Percentiles rank a stretch among this genome's conserved stretches.
phyloP scores from a whole-genome alignment of 768 basidiomycete species.

The Russula abietina region DNA sequence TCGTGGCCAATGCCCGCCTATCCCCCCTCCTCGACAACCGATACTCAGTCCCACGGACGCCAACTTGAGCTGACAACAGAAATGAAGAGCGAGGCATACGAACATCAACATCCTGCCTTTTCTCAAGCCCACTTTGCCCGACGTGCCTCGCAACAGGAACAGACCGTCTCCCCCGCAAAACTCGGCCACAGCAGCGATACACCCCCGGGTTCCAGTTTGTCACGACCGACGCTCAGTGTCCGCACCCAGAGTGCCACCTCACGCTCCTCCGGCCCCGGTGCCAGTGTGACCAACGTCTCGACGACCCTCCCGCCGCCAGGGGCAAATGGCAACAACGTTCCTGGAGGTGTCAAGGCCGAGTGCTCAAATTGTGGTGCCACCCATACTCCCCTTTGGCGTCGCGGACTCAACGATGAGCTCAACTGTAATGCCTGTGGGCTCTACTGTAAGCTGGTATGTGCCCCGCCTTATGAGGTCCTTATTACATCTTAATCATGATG shows the following conservation, averaged over 20 bases:
- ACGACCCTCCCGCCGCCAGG: slow-evolving; percentile 25
- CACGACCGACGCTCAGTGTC: slow-evolving; percentile 19
- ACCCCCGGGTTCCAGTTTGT: not conserved
- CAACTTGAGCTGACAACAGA: slow-evolving; percentile 27
- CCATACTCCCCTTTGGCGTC: slow-evolving; percentile 81
- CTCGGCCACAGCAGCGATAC: slow-evolving; percentile 37
- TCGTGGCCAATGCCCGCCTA: slow-evolving; percentile 29
- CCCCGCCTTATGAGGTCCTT: slow-evolving; percentile 1
- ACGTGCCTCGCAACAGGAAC: slow-evolving; percentile 36
- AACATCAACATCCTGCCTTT: slow-evolving; percentile 30
- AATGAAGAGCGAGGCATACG: slow-evolving; percentile 24
- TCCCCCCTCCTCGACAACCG: slow-evolving; percentile 9
- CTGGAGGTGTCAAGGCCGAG: slow-evolving; percentile 67
- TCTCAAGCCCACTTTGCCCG: slow-evolving; percentile 38
- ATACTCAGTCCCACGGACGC: slow-evolving; percentile 20
- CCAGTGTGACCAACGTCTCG: slow-evolving; percentile 35
- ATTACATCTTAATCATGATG: not conserved
- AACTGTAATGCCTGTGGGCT: slow-evolving; percentile 88
- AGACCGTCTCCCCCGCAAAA: slow-evolving; percentile 54
- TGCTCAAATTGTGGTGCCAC: slow-evolving; percentile 87
- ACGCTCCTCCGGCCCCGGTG: slow-evolving; percentile 61
- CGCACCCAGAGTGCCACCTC: slow-evolving; percentile 18
- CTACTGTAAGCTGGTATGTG: slow-evolving; percentile 75
- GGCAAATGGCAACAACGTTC: slow-evolving; percentile 37
- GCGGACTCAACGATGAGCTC: slow-evolving; percentile 80